Conservation (phyloP, 2,329 filamentous ascomycete genomes). For the Aspergillus sp. region DNA sequence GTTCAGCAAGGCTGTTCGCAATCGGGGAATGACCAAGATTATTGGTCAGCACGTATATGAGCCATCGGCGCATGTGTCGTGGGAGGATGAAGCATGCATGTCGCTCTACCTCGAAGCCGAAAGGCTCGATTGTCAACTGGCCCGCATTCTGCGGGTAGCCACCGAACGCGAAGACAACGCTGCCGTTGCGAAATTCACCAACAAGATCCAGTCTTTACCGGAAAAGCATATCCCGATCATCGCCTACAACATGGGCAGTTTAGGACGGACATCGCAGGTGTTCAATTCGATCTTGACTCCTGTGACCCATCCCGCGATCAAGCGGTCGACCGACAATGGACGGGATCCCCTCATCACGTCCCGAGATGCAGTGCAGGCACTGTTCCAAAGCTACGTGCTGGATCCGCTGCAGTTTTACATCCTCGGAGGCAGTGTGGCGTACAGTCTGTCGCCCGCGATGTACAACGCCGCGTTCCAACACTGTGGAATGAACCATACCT, state of each 20-base stretch:
- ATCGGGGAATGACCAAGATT: constrained; percentile 40
- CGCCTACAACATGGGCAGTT: constrained; percentile 40
- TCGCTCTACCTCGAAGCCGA: constrained; percentile 35
- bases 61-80: constrained; percentile 26
- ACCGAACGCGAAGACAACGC: constrained; percentile 39
- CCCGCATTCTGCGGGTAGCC: constrained; percentile 37
- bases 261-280: constrained; percentile 45
- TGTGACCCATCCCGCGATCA: constrained; percentile 41
- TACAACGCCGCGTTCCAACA: constrained; percentile 42
- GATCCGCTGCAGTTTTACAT: constrained; percentile 45
- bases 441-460: constrained; percentile 44
- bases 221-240: constrained; percentile 35
- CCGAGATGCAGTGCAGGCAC: constrained; percentile 36
- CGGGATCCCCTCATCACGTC: constrained; percentile 37
- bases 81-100: constrained; percentile 36
- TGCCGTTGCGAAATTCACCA: constrained; percentile 35
- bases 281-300: constrained; percentile 42
- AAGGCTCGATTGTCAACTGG: constrained; percentile 37
- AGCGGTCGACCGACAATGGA: constrained; percentile 19
- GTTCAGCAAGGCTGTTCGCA: constrained; percentile 27
- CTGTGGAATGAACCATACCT: constrained; percentile 41
- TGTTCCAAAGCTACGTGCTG: constrained; percentile 42
- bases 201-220: constrained; percentile 32
- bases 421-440: constrained; percentile 41
- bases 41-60: constrained; percentile 39